Base-by-base conservation (phyloP, 345 rosid species). In the Brassica incana region DNA sequence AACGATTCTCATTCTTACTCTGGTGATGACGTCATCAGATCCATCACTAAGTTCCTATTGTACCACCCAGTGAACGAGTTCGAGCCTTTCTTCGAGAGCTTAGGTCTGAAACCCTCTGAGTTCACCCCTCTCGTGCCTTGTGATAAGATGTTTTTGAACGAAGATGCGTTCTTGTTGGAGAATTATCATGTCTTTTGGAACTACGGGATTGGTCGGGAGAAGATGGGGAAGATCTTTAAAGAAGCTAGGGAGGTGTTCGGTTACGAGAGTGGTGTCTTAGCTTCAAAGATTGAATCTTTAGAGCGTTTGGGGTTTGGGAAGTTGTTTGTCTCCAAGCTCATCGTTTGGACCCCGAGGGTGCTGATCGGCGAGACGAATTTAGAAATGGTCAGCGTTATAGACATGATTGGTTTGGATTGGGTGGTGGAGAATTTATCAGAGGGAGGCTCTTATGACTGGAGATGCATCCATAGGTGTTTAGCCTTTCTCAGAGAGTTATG, bases 31-130 rank as follows among this genome's bases (percentile, higher is more conserved):
- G 14, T 66, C 2, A n/a, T 77, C 36, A 45, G 88, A 15, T 82
- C 88, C 2, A 50, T 91, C 14, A 33, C 85, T 1, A 88, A 88
- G 62, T 86, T 82, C 76, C 72, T 95, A 64, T 80, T 87, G n/a
- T 95, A 86, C 73, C 88, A 89, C 45, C 97, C 98, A 3, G 85
- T 92, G 48, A 95, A 94, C 69, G 99, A 94, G 69, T 94, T 90
- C 25, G 97, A 94, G 84, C 97, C 97, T 25, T 94, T 91, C 81
- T 88, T 89, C 23, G 95, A 94, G 89, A 91, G 97, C 69, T 69
- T 86, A 54, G 98, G 98, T 65, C 30, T 94, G 61, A 68, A 83
- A 40, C 93, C 87, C 18, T 35, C 36, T 0, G 97, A 92, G 79
- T 88, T 76, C 30, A 16, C 32, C 70, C 80, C 71, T 71, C 50